phyloP scores from a whole-genome alignment of 2,329 filamentous ascomycete species.

The Trichoderma gracile region DNA sequence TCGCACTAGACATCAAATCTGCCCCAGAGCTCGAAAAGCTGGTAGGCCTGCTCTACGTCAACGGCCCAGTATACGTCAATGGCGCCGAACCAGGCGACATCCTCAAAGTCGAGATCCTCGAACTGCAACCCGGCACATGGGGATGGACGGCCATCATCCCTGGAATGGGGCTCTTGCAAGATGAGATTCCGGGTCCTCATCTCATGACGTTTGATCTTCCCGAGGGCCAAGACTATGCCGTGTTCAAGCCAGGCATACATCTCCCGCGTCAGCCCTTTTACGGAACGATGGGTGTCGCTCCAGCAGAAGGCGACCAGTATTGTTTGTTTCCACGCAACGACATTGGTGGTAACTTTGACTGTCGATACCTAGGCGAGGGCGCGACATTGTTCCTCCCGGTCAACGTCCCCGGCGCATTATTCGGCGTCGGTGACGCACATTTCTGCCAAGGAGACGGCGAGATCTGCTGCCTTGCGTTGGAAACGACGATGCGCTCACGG shows the following conservation, averaged over 20 bases:
- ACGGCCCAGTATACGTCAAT: constrained; percentile 51
- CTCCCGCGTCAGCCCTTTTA: constrained; percentile 54
- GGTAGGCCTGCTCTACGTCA: constrained; percentile 2
- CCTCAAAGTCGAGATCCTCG: constrained; percentile 52
- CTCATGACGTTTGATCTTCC: constrained; percentile 49
- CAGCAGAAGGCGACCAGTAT: constrained; percentile 46
- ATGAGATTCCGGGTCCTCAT: constrained; percentile 47
- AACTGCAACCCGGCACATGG: constrained; percentile 47
- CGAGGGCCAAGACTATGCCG: constrained; percentile 34
- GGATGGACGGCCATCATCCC: constrained; percentile 55
- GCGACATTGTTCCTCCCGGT: constrained; percentile 37
- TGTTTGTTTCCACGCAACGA: constrained; percentile 52
- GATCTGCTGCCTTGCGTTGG: constrained; percentile 58
- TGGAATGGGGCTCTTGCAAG: constrained; percentile 51
- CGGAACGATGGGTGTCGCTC: constrained; percentile 54
- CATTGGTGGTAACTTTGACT: constrained; percentile 58
- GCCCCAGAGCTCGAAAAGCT: background rate
- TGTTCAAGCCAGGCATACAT: constrained; percentile 50
- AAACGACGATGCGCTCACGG: constrained; percentile 52
- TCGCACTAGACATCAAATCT: background rate
- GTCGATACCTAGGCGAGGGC: constrained; percentile 50
- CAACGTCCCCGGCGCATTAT: background rate
- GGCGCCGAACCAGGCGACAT: constrained; percentile 54
- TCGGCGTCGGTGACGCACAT: constrained; percentile 46
- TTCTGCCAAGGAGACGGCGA: constrained; percentile 57